Conservation (phyloP, 2,329 filamentous ascomycete genomes). For the Fusarium sp. region DNA sequence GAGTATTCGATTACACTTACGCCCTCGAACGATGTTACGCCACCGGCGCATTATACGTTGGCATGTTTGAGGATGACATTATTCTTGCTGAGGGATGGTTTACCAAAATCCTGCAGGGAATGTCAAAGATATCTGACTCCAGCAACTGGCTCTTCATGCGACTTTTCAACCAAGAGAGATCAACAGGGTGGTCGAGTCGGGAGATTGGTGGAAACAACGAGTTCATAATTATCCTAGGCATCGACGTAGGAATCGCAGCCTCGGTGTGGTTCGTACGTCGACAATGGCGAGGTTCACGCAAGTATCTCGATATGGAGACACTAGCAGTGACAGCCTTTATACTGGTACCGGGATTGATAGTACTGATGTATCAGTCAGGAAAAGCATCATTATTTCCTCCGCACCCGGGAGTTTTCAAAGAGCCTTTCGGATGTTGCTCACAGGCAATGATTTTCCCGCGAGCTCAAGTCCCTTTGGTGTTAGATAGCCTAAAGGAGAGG, state of each 20-base stretch:
- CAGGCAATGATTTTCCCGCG: conserved; percentile 16
- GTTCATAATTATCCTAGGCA: background rate
- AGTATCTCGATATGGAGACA: background rate
- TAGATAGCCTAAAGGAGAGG: background rate
- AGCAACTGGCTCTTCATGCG: conserved; percentile 13
- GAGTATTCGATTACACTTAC: conserved; percentile 1
- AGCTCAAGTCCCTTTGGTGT: background rate
- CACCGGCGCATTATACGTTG: conserved; percentile 3
- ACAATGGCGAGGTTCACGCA: background rate
- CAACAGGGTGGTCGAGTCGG: conserved; percentile 7
- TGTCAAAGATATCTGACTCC: background rate
- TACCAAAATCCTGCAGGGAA: background rate
- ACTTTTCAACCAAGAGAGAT: conserved; percentile 17
- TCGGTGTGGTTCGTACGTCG: background rate
- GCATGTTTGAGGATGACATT: conserved; percentile 16
- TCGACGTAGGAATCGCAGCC: background rate
- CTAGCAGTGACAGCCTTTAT: background rate
- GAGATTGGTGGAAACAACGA: conserved; percentile 14
- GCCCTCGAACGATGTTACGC: conserved; percentile 8
- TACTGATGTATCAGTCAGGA: conserved; percentile 12
- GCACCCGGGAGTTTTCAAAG: background rate
- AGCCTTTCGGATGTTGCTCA: conserved; percentile 18
- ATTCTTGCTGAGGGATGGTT: conserved; percentile 11
- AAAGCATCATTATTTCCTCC: conserved; percentile 17
- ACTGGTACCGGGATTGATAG: conserved; percentile 7